A percentile compares a stretch with the other conserved stretches of the same genome.
phyloP scores from a whole-genome alignment of 176 grass and related monocot genomes.

The Oryza rufipogon region DNA sequence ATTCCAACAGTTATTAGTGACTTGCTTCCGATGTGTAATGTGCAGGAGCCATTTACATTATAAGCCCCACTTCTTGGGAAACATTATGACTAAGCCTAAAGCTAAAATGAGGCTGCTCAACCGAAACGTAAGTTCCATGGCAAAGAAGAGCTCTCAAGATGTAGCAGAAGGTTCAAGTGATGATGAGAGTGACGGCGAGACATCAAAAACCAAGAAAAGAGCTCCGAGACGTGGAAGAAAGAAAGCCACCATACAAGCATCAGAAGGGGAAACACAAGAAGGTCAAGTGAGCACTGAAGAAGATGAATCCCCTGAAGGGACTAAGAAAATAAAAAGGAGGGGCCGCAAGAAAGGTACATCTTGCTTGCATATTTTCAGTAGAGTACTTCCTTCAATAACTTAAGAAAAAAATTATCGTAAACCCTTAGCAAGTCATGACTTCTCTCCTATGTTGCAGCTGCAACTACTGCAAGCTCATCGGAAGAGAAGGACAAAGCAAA shows the following conservation, averaged over 20 bases:
- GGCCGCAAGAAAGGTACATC: constrained; percentile 59
- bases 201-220: constrained; percentile 36
- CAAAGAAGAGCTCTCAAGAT: constrained; percentile 57
- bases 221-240: constrained; percentile 49
- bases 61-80: constrained; percentile 34
- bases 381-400: background rate
- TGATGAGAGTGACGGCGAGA: constrained; percentile 41
- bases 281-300: constrained; percentile 27
- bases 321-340: constrained; percentile 52
- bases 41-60: constrained; percentile 47
- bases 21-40: background rate
- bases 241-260: constrained; percentile 44
- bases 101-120: constrained; percentile 30
- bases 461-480: constrained; percentile 16
- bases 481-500: constrained; percentile 53
- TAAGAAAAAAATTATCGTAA: background rate
- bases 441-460: constrained; percentile 42
- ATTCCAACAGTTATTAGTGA: background rate
- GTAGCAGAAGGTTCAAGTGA: constrained; percentile 30
- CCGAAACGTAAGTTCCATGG: constrained; percentile 33
- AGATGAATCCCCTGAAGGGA: constrained; percentile 48
- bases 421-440: background rate
- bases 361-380: constrained; percentile 20
- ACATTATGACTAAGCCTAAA: constrained; percentile 2
- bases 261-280: constrained; percentile 9